phyloP scores from a whole-genome alignment of 129 eudicot species.

The carrot (Daucus carota) region DNA sequence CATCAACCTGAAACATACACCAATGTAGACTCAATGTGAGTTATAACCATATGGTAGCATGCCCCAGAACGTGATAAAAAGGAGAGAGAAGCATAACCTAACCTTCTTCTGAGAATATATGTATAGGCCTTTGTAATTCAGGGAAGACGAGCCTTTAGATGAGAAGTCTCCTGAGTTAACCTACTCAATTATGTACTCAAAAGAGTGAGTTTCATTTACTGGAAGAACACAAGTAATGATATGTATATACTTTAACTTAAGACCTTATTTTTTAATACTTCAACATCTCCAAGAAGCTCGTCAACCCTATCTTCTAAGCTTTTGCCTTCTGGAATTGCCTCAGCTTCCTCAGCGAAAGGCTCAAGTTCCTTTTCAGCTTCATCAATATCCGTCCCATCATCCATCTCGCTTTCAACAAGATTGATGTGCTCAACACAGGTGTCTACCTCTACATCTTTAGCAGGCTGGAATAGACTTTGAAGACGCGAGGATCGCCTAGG shows the following conservation, averaged over 20 bases:
- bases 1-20: constrained; percentile 28
- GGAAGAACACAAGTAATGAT: not conserved
- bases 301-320: constrained; percentile 21
- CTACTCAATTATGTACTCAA: constrained; percentile 13
- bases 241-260: not conserved
- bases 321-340: not conserved
- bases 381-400: constrained; percentile 16
- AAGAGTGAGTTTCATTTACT: not conserved
- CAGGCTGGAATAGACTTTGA: constrained; percentile 1
- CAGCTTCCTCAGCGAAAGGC: constrained; percentile 5
- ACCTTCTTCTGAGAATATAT: constrained; percentile 36
- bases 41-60: not conserved
- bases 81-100: constrained; percentile 13
- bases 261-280: constrained; percentile 23
- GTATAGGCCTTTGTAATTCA: constrained; percentile 27
- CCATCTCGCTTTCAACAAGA: constrained; percentile 26
- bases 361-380: constrained; percentile 6
- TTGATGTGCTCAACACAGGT: constrained; percentile 15
- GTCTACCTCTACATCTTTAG: constrained; percentile 6
- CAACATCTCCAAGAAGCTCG: constrained; percentile 12
- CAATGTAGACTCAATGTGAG: not conserved
- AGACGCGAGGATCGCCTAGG: constrained; percentile 38
- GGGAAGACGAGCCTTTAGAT: not conserved
- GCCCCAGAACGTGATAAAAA: not conserved
- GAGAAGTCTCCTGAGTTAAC: constrained; percentile 1